Conservation (phyloP, 2,329 filamentous ascomycete genomes). For the Aciculosporium take region DNA sequence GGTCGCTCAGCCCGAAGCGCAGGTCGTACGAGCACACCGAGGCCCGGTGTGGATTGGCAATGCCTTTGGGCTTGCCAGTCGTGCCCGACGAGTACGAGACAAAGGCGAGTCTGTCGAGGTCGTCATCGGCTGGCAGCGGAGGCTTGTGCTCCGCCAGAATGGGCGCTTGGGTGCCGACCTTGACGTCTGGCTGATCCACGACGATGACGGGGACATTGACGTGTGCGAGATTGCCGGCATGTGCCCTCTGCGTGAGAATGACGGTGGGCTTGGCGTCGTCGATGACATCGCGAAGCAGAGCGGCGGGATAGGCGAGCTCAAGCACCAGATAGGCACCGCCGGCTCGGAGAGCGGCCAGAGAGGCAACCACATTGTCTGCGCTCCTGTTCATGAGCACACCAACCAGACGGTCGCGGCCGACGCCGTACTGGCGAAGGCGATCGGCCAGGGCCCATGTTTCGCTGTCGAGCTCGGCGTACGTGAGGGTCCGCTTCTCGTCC, state of each 20-base stretch:
- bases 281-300: slow-evolving; percentile 60
- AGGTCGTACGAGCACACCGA: slow-evolving; percentile 61
- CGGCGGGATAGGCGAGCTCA: slow-evolving; percentile 64
- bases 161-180: slow-evolving; percentile 12
- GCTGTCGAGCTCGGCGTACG: slow-evolving; percentile 57
- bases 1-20: slow-evolving; percentile 55
- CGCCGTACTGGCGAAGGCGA: slow-evolving; percentile 51
- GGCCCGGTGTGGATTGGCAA: slow-evolving; percentile 64
- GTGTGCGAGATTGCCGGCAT: slow-evolving; percentile 48
- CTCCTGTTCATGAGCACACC: slow-evolving; percentile 63
- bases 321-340: slow-evolving; percentile 71
- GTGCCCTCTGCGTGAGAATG: slow-evolving; percentile 52
- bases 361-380: slow-evolving; percentile 67
- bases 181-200: slow-evolving; percentile 36
- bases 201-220: slow-evolving; percentile 47
- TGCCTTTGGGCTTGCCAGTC: slow-evolving; percentile 67
- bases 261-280: slow-evolving; percentile 60
- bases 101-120: slow-evolving; percentile 61
- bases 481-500: slow-evolving; percentile 52
- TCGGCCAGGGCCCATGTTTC: slow-evolving; percentile 51
- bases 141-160: slow-evolving; percentile 24
- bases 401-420: slow-evolving; percentile 58
- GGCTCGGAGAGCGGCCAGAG: slow-evolving; percentile 61
- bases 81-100: slow-evolving; percentile 72
- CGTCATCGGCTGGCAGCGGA: slow-evolving; percentile 45